phyloP scores from a whole-genome alignment of 2,329 filamentous ascomycete species.

The Aspergillus hiratsukae region DNA sequence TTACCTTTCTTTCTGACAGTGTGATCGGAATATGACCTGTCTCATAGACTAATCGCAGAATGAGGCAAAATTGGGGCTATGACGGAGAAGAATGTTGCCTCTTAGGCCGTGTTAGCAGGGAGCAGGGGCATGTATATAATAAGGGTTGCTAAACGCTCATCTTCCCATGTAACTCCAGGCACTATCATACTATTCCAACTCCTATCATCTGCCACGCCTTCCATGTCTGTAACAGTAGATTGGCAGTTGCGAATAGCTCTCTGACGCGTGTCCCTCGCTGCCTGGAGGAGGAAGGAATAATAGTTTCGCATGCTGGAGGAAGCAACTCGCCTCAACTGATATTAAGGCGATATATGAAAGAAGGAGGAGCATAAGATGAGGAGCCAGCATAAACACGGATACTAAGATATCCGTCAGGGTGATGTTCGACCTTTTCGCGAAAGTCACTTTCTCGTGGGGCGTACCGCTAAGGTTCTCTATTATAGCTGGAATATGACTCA shows the following conservation, averaged over 20 bases:
- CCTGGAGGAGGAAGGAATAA: neutral
- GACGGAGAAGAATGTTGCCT: too few species aligned
- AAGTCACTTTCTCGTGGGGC: neutral
- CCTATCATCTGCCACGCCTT: constrained; percentile 2
- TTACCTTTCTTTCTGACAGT: too few species aligned
- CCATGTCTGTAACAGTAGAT: neutral
- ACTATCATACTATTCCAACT: neutral
- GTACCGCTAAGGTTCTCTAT: neutral
- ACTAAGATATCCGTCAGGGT: neutral
- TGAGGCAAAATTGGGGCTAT: too few species aligned
- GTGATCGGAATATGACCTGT: too few species aligned
- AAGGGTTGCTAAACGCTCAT: too few species aligned
- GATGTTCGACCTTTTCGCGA: neutral
- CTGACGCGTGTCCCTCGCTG: neutral
- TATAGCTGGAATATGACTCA: neutral
- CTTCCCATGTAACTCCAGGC: constrained; percentile 4
- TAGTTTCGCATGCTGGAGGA: neutral
- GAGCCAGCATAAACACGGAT: neutral
- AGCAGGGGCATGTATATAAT: too few species aligned
- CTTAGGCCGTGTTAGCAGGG: too few species aligned
- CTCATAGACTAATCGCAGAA: too few species aligned
- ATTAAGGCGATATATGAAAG: constrained; percentile 1
- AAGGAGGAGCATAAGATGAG: constrained; percentile 1
- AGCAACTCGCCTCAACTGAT: neutral
- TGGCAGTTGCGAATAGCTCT: neutral